Evolutionary conservation across 108 stramenopile species (phyloP), one percentile per base, ranked within the genome.

Genomic region (Aurantiochytrium sp.): DNA sequence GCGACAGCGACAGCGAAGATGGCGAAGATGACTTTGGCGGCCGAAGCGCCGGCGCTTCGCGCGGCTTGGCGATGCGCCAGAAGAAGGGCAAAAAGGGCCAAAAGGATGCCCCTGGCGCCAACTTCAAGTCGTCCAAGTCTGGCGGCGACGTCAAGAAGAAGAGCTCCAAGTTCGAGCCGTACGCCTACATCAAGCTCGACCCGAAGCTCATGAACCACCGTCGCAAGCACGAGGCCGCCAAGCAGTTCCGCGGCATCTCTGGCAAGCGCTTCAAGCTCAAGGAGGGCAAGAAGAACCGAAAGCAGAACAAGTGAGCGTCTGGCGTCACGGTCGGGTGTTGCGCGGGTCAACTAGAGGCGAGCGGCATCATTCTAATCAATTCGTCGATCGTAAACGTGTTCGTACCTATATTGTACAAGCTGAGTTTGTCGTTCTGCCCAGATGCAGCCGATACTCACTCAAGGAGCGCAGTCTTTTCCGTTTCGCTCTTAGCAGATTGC

Each of bases 151-250:
- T 91, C 52, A 87, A 52, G 87, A 90, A 89, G 50, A 88, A 90
- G 89, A 87, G 88, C 32, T 85, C 87, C 10, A 90, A 88, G 91
- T 87, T 92, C 27, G 91, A 92, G 88, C 91, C 91, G 4, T 91
- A 91, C 45, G 91, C 91, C 1, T 92, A 91, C 55, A 90, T 92
- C 37, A 90, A 91, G 55, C 39, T 92, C 85, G 90, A 92, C 68
- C 89, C 90, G 15, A 91, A 90, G 31, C 87, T 87, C 12, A 69
- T 92, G 0, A 81, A 81, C 73, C 39, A 48, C 17, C 73, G 73
- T 81, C 39, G 45, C 39, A 41, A 48, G 27, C 73, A 81, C 73
- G 73, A 81, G 6, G 39, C 73, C 6, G 73, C 73, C 6, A 22
- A 30, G n/a, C 73, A 81, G 3, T 81, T 81, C 45, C 39, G 45